Evolutionary conservation across 768 basidiomycete genomes (phyloP), one percentile per base, ranked within the genome.

Genomic region (Phaffia tasmanica): DNA sequence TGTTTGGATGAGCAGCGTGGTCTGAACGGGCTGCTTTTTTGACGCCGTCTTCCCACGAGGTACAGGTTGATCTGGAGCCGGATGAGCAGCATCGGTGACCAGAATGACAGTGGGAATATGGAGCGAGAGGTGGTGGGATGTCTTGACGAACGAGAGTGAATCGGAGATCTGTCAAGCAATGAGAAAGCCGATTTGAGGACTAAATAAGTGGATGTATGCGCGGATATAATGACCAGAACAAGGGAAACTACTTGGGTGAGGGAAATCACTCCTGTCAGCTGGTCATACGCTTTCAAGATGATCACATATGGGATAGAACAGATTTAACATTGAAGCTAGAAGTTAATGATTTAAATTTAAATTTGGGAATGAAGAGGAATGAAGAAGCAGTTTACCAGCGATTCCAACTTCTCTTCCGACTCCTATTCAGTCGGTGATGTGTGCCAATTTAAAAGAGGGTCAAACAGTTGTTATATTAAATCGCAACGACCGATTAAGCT

Each of bases 61-160:
- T 50, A 49, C 18, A 27, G 62, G 19, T 15, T 57, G 48, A 80
- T 78, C 3, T 79, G 77, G 25, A 80, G 61, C 11, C 4, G 66
- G 55, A 47, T 75, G 60, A 1, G 73, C 72, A 23, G 86, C 90
- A 73, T 92, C 88, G 1, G 89, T 89, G 25, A 93, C 83, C 21
- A 94, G 79, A 48, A 94, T 80, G 27, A 85, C 78, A 15, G 76
- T 79, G 0, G 91, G 91, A 5, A 77, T 79, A 70, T 90, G 68
- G 18, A 72, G 53, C 18, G 57, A 68, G 53, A 74, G 66, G 57
- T 90, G 88, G 72, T 90, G 87, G 23, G 91, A 76, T 0, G 88
- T 88, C 75, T 91, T 91, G 67, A 89, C 85, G 70, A 90, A 93
- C 18, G 90, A 91, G 64, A 88, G 84, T 66, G 86, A 86, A 73